Percentiles rank a stretch among this genome's conserved stretches.
These are phyloP conservation scores for Danielia reshetovae DNA, from an alignment of 805 yeast genomes.

Conservation along the genomic window DNA sequence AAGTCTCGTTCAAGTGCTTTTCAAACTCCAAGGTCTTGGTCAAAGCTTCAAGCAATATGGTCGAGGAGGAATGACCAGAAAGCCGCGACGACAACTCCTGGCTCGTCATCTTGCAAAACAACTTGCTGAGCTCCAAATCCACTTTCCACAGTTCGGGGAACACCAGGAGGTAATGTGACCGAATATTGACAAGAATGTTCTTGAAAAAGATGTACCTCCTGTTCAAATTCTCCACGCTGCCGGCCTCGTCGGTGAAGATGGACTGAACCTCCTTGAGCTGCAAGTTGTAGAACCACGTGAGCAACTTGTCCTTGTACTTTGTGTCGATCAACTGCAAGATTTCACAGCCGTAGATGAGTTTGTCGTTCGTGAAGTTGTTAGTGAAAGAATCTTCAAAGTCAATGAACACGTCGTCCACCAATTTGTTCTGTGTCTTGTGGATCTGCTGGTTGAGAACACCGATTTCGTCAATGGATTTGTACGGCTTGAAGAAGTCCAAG, in stretches of 20 bases:
- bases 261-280: conserved; percentile 69
- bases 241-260: conserved; percentile 92
- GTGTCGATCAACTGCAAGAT: conserved; percentile 64
- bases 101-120: conserved; percentile 66
- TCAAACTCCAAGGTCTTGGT: conserved; percentile 85
- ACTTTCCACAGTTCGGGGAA: conserved; percentile 78
- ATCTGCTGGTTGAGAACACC: conserved; percentile 61
- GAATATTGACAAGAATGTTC: conserved; percentile 59
- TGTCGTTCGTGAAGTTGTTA: conserved; percentile 23
- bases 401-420: conserved; percentile 65
- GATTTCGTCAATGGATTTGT: conserved; percentile 78
- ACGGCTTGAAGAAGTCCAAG: conserved; percentile 68
- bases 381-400: conserved; percentile 58
- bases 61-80: conserved; percentile 48
- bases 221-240: conserved; percentile 80
- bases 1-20: conserved; percentile 59
- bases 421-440: conserved; percentile 51
- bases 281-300: conserved; percentile 67
- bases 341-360: conserved; percentile 61
- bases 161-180: conserved; percentile 43
- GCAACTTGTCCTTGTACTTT: conserved; percentile 53
- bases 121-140: conserved; percentile 52
- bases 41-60: conserved; percentile 62
- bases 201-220: conserved; percentile 81
- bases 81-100: conserved; percentile 60